Evolutionary conservation across 192 early-diverging fungal species (phyloP), one percentile per base, ranked within the genome.

Genomic region (Backusella sp.): DNA sequence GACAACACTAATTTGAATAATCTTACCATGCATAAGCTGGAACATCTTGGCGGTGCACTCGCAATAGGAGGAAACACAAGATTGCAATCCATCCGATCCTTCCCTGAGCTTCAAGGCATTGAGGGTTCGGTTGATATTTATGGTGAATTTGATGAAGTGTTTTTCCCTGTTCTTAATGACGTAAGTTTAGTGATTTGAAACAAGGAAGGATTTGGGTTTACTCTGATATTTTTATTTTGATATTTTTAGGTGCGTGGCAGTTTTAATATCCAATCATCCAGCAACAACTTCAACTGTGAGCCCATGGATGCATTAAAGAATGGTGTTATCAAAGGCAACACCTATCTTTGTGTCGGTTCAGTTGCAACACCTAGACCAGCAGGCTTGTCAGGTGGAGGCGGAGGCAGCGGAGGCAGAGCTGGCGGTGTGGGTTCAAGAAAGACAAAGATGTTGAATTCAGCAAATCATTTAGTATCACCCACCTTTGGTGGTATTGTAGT

Each of bases 21-120:
- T 12, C 79, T 92, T 35, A 82, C 86, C 21, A 88, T 92, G 81
- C 78, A 87, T 28, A 76, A 81, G 56, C 76, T 92, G 65, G 76
- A 76, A 17, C 83, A 78, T 30, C 82, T 92, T 36, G 91, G 91
- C 7, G 88, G 90, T 65, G 90, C 90, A 39, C 82, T 92, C 53
- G 81, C 88, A 72, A 85, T 92, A 37, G 86, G 74, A 69, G 89
- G 88, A 86, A 92, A 92, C 79, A 87, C 87, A 37, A 80, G 89
- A 49, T 73, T 92, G 67, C 81, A 70, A 12, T 78, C 83, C 44
- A 83, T 92, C 56, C 71, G 77, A 72, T 81, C 84, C 4, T 91
- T 92, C 79, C 84, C 85, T 32, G 75, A 86, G 76, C 84, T 92
- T 41, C 81, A 75, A 39, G 79, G 86, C 14, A 82, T 92, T 30